Percentiles rank a stretch among this genome's conserved stretches.
Evolutionary conservation across 768 basidiomycete species (phyloP).

Genomic region (Paxillus involutus): DNA sequence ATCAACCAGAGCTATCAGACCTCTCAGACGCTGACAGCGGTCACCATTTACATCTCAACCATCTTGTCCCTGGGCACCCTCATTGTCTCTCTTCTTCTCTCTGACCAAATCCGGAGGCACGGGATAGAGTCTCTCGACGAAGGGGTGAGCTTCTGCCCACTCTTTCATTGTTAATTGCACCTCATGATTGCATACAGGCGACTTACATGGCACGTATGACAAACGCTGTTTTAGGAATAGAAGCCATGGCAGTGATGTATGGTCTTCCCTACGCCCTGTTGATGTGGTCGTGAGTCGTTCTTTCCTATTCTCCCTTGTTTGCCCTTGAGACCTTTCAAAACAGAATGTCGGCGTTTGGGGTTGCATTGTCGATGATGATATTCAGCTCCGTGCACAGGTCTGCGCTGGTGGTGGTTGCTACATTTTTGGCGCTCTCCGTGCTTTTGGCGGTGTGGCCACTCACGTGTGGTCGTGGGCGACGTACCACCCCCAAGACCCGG

Average conservation of each 20-base stretch:
- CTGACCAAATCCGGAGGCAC: constrained; percentile 7
- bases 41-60: constrained; percentile 39
- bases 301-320: neutral
- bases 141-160: neutral
- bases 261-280: constrained; percentile 32
- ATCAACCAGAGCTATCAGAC: neutral
- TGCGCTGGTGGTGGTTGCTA: neutral
- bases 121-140: neutral
- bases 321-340: too few species aligned
- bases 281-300: constrained; percentile 26
- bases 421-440: too few species aligned
- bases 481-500: too few species aligned
- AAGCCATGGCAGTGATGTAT: constrained; percentile 29
- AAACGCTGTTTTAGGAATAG: constrained; percentile 15
- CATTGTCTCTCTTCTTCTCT: constrained; percentile 35
- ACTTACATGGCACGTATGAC: constrained; percentile 17
- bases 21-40: constrained; percentile 13
- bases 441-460: too few species aligned
- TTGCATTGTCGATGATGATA: constrained; percentile 22
- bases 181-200: constrained; percentile 9
- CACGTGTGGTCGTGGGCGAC: too few species aligned
- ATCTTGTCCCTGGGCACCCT: constrained; percentile 34
- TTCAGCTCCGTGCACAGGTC: constrained; percentile 13
- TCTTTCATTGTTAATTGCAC: neutral
- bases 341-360: constrained; percentile 27